phyloP scores from a whole-genome alignment of 306 rosid genomes.

The Cicer arietinum region DNA sequence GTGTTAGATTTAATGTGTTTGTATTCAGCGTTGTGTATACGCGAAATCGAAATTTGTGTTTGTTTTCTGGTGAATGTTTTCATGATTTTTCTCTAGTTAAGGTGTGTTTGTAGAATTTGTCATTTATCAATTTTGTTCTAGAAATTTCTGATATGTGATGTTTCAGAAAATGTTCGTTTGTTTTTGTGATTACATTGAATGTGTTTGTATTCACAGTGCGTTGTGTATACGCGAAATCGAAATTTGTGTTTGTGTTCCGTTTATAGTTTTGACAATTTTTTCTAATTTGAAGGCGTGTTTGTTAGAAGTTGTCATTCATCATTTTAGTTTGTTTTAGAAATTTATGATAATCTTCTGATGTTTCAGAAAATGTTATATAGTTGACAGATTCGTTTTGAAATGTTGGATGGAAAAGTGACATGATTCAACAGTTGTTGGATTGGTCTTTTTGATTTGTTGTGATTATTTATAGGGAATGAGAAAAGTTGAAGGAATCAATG shows the following conservation, averaged over 20 bases:
- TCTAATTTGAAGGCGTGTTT: not conserved
- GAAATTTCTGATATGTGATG: not conserved
- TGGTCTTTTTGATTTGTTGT: not conserved
- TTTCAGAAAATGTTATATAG: not conserved
- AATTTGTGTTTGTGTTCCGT: not conserved
- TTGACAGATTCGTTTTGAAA: constrained; percentile 2
- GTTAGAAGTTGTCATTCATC: not conserved
- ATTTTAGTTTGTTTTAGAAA: not conserved
- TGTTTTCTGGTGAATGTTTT: not conserved
- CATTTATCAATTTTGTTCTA: not conserved
- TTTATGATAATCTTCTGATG: not conserved
- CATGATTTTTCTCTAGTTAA: not conserved
- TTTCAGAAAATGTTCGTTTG: not conserved
- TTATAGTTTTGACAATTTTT: not conserved
- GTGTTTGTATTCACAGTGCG: not conserved
- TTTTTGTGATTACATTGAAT: not conserved
- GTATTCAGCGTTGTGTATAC: not conserved
- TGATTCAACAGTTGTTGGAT: not conserved
- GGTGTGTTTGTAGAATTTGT: not conserved
- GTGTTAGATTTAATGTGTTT: not conserved
- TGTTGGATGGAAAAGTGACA: not conserved
- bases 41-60: not conserved
- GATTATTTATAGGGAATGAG: not conserved
- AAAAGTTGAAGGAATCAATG: not conserved
- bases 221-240: not conserved